Percentiles rank a stretch among this genome's conserved stretches.
Conservation (phyloP, 140 eudicot genomes). For the Anethum foeniculum region DNA sequence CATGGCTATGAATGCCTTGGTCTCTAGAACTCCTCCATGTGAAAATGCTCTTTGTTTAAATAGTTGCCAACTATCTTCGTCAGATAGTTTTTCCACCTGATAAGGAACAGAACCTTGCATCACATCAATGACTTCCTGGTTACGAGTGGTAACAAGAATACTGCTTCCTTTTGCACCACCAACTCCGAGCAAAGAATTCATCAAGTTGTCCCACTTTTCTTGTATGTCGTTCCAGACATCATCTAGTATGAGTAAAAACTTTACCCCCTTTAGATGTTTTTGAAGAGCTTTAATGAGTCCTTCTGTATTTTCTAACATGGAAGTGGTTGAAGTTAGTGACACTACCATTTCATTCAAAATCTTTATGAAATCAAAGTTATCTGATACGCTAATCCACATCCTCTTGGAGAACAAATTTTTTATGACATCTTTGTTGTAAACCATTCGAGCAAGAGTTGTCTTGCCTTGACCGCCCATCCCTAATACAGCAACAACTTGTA, state of each 20-base stretch:
- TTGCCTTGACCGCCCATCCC: constrained; percentile 23
- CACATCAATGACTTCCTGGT: not conserved
- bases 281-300: not conserved
- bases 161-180: not conserved
- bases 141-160: not conserved
- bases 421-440: constrained; percentile 6
- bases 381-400: constrained; percentile 21
- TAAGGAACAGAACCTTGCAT: constrained; percentile 1
- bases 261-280: constrained; percentile 1
- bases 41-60: constrained; percentile 18
- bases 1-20: not conserved
- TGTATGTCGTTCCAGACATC: constrained; percentile 22
- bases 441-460: constrained; percentile 20
- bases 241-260: constrained; percentile 22
- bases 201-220: constrained; percentile 11
- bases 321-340: not conserved
- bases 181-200: constrained; percentile 1
- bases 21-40: not conserved
- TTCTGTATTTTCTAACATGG: not conserved
- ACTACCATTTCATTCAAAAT: constrained; percentile 20
- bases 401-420: not conserved
- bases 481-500: not conserved
- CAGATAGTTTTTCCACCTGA: not conserved
- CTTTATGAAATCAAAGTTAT: constrained; percentile 12
- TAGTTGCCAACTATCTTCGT: constrained; percentile 14